These are phyloP conservation scores for Kodamaea fungicola DNA, from an alignment of 1,139 yeast genomes.

Conservation along the genomic window DNA sequence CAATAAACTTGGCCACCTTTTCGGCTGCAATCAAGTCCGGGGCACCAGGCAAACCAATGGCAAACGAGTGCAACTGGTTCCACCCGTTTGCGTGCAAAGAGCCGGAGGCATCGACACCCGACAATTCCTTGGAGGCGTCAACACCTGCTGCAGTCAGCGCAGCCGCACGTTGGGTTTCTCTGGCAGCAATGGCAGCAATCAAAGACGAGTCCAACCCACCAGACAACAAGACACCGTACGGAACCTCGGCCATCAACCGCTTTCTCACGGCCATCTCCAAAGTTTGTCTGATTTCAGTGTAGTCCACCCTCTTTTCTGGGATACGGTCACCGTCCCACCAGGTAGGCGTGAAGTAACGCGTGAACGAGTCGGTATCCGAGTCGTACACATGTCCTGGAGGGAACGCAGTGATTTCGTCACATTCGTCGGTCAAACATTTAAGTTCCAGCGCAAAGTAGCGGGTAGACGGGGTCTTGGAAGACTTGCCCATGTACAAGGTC, in stretches of 20 bases:
- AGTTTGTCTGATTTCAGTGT: conserved; percentile 65
- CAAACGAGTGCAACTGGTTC: conserved; percentile 84
- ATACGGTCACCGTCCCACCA: conserved; percentile 83
- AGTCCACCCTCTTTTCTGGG: conserved; percentile 76
- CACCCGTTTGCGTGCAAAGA: conserved; percentile 77
- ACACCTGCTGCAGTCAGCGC: conserved; percentile 43
- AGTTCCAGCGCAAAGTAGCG: conserved; percentile 91
- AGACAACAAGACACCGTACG: conserved; percentile 92
- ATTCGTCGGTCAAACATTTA: conserved; percentile 89
- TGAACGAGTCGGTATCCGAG: conserved; percentile 77
- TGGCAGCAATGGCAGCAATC: conserved; percentile 94
- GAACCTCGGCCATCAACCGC: conserved; percentile 99
- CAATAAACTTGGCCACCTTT: conserved; percentile 92
- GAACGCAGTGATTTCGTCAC: conserved; percentile 90
- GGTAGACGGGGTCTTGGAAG: conserved; percentile 65
- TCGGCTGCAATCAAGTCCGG: conserved; percentile 97
- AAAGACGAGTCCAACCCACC: conserved; percentile 97
- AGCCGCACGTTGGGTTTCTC: conserved; percentile 83
- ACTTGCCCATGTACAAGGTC: conserved; percentile 91
- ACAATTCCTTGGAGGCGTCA: conserved; percentile 59
- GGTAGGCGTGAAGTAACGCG: conserved; percentile 84
- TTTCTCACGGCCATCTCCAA: conserved; percentile 95
- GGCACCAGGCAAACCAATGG: conserved; percentile 95
- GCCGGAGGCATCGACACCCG: conserved; percentile 91
- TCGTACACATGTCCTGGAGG: conserved; percentile 99